These are phyloP conservation scores for Ophiostoma pallidulum DNA, from an alignment of 2,329 filamentous ascomycete genomes.

Conservation along the genomic window DNA sequence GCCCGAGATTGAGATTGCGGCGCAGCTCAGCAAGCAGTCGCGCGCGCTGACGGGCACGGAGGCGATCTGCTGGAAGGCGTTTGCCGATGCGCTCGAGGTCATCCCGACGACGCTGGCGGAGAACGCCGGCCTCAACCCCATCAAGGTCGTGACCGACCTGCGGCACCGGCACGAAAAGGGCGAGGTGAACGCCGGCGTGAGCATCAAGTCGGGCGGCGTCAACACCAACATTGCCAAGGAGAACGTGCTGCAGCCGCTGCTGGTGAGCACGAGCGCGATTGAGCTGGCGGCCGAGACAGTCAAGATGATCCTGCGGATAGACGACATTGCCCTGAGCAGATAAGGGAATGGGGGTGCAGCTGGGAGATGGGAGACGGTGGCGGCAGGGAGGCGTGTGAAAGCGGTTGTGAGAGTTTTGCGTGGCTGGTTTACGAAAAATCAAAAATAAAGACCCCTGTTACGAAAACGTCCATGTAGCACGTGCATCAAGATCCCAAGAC, in stretches of 20 bases:
- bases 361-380: not conserved
- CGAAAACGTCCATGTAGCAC: slow-evolving; percentile 3
- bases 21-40: slow-evolving; percentile 71
- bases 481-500: no score
- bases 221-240: slow-evolving; percentile 95
- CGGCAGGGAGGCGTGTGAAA: no score
- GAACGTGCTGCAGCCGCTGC: slow-evolving; percentile 88
- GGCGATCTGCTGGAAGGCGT: slow-evolving; percentile 97
- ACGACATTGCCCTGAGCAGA: slow-evolving; percentile 56
- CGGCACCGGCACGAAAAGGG: slow-evolving; percentile 90
- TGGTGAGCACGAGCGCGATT: slow-evolving; percentile 95
- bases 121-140: slow-evolving; percentile 95
- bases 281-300: slow-evolving; percentile 97
- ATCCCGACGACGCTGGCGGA: slow-evolving; percentile 94
- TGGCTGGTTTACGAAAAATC: not conserved
- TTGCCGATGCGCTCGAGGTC: slow-evolving; percentile 94
- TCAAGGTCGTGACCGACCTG: slow-evolving; percentile 96
- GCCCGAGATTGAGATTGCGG: slow-evolving; percentile 91
- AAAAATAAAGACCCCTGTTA: slow-evolving; percentile 1
- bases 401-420: no score
- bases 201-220: slow-evolving; percentile 94
- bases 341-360: slow-evolving; percentile 24
- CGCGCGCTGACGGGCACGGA: slow-evolving; percentile 83
- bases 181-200: slow-evolving; percentile 92
- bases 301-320: slow-evolving; percentile 75